Conservation (phyloP, 2,329 filamentous ascomycete species). For the Cladosporium sp. region DNA sequence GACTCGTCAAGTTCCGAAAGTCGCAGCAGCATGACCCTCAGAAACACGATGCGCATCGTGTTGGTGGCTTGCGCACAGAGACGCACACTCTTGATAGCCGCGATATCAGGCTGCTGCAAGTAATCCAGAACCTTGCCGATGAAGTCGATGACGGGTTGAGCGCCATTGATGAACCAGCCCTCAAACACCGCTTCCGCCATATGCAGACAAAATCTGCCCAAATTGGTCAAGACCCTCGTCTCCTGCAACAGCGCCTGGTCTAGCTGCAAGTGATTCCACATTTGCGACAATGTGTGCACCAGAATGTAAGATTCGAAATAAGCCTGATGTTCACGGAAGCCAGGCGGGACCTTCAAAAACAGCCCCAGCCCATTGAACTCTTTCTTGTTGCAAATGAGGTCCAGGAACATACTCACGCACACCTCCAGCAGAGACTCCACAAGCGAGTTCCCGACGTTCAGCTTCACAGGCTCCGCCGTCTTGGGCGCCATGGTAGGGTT, state of each 20-base stretch:
- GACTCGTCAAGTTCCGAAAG: conserved; percentile 75
- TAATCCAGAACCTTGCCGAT: conserved; percentile 80
- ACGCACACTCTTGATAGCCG: conserved; percentile 77
- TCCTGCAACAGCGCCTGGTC: conserved; percentile 70
- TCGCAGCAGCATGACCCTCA: conserved; percentile 71
- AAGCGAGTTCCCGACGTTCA: conserved; percentile 59
- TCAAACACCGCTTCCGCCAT: conserved; percentile 88
- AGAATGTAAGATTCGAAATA: conserved; percentile 91
- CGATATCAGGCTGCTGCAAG: conserved; percentile 76
- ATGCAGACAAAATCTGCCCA: conserved; percentile 73
- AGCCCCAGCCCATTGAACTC: conserved; percentile 85
- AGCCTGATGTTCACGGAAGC: conserved; percentile 88
- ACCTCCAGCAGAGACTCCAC: conserved; percentile 73
- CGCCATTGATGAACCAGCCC: conserved; percentile 91
- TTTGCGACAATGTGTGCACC: conserved; percentile 63
- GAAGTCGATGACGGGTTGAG: conserved; percentile 77
- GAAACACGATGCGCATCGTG: conserved; percentile 68
- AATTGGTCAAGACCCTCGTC: conserved; percentile 76
- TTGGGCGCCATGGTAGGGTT: conserved; percentile 55
- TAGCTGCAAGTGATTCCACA: conserved; percentile 63
- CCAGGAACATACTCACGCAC: conserved; percentile 71
- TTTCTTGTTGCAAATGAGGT: conserved; percentile 78
- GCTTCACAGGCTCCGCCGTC: conserved; percentile 44
- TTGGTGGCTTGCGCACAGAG: conserved; percentile 79
- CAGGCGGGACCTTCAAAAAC: conserved; percentile 81